These are phyloP conservation scores for Paecilomyces sp. DNA, from an alignment of 2,329 filamentous ascomycete species.

Conservation along the genomic window DNA sequence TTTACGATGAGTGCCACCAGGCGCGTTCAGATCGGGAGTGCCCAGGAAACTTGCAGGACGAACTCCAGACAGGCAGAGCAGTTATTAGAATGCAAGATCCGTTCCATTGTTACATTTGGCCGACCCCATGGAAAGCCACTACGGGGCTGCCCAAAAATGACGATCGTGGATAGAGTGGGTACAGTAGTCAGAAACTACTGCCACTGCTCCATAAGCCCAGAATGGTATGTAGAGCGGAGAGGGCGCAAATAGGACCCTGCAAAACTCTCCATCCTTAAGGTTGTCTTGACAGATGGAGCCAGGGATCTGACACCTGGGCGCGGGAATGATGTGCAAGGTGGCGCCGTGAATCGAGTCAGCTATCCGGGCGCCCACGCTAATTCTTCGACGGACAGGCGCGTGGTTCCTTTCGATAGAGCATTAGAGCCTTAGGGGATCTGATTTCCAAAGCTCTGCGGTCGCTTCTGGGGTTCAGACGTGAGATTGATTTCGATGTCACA, in stretches of 20 bases:
- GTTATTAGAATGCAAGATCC: slow-evolving; percentile 2
- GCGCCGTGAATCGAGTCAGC: slow-evolving; percentile 1
- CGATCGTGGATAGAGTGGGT: slow-evolving; percentile 18
- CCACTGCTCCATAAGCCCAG: slow-evolving; percentile 8
- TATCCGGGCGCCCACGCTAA: slow-evolving; percentile 8
- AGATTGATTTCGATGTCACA: background rate
- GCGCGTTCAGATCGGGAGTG: background rate
- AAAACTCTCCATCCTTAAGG: slow-evolving; percentile 11
- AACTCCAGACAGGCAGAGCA: slow-evolving; percentile 1
- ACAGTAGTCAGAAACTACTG: slow-evolving; percentile 15
- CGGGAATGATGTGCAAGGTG: slow-evolving; percentile 9
- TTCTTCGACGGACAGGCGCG: slow-evolving; percentile 6
- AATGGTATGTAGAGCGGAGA: slow-evolving; percentile 9
- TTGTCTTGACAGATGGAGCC: slow-evolving; percentile 21
- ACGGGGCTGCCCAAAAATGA: slow-evolving; percentile 12
- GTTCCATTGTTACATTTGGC: slow-evolving; percentile 12
- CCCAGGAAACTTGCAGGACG: slow-evolving; percentile 5
- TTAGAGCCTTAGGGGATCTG: background rate
- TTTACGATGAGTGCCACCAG: background rate
- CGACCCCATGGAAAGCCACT: slow-evolving; percentile 11
- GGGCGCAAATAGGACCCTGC: slow-evolving; percentile 6
- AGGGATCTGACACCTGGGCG: slow-evolving; percentile 12
- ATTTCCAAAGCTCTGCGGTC: background rate
- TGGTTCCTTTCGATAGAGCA: background rate
- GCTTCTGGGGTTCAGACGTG: background rate